phyloP scores from a whole-genome alignment of 306 rosid genomes.

The Quercus agrifolia region DNA sequence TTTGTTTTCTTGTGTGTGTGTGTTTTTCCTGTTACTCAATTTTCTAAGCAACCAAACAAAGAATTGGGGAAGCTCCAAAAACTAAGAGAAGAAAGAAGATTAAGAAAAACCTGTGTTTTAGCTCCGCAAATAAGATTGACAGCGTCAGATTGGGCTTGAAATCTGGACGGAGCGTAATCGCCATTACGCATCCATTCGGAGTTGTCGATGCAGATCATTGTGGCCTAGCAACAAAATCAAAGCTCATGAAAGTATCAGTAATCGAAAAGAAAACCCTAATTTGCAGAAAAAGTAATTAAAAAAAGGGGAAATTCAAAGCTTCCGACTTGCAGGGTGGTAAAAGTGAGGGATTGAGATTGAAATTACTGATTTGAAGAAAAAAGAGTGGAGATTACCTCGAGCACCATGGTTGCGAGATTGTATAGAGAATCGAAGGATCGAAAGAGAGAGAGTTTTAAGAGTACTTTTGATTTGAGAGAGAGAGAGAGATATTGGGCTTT shows the following conservation, averaged over 20 bases:
- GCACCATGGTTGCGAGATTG: slow-evolving; percentile 67
- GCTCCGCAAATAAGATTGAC: slow-evolving; percentile 95
- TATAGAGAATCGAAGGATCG: slow-evolving; percentile 15
- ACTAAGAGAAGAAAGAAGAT: not conserved
- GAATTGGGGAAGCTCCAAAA: not conserved
- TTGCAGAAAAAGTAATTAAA: not conserved
- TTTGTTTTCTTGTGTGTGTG: not conserved
- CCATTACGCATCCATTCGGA: slow-evolving; percentile 99
- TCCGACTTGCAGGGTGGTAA: not conserved
- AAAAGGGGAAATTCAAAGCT: not conserved
- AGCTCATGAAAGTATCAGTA: not conserved
- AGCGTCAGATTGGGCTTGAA: slow-evolving; percentile 90
- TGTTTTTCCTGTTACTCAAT: not conserved
- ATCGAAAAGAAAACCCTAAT: slow-evolving; percentile 46
- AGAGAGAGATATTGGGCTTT: not conserved
- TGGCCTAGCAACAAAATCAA: slow-evolving; percentile 46
- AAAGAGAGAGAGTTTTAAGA: not conserved
- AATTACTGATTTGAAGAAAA: slow-evolving; percentile 8
- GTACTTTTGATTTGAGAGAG: not conserved
- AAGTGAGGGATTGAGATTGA: not conserved
- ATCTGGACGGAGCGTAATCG: slow-evolving; percentile 79
- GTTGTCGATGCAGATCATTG: slow-evolving; percentile 94
- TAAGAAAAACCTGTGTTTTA: slow-evolving; percentile 72
- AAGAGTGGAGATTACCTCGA: slow-evolving; percentile 53
- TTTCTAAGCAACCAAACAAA: not conserved